Conservation (phyloP, 2,329 filamentous ascomycete genomes). For the Acrocalymma vagum region DNA sequence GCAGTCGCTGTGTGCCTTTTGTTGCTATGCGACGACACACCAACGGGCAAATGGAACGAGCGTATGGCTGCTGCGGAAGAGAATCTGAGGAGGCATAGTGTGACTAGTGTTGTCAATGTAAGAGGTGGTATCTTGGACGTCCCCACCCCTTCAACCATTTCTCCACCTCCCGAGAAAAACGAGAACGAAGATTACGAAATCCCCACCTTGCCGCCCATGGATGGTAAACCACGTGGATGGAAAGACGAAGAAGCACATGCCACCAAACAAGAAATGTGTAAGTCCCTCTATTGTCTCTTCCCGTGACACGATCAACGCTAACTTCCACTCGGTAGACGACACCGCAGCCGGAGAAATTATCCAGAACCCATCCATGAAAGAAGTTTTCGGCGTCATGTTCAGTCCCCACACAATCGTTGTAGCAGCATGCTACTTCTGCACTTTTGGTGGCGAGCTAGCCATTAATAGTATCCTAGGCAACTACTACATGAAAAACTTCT, state of each 20-base stretch:
- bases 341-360: conserved; percentile 67
- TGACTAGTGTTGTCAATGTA: conserved; percentile 14
- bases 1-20: conserved; percentile 71
- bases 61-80: conserved; percentile 67
- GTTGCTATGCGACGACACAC: conserved; percentile 79
- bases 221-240: conserved; percentile 35
- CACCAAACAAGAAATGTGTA: conserved; percentile 45
- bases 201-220: conserved; percentile 18
- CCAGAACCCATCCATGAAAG: conserved; percentile 66
- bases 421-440: conserved; percentile 65
- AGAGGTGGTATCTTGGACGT: conserved; percentile 10
- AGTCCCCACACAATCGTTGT: conserved; percentile 64
- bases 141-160: conserved; percentile 35
- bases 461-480: conserved; percentile 67
- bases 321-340: conserved; percentile 43
- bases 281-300: not conserved
- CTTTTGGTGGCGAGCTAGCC: conserved; percentile 66
- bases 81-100: conserved; percentile 53
- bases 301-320: not conserved
- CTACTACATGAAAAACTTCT: conserved; percentile 65
- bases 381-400: conserved; percentile 68
- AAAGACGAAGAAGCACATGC: conserved; percentile 50
- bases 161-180: too few species aligned
- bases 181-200: too few species aligned
- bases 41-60: conserved; percentile 80